Evolutionary conservation across 1,284 basidiomycete species (phyloP).

Genomic region (Cryptococcus floricola): DNA sequence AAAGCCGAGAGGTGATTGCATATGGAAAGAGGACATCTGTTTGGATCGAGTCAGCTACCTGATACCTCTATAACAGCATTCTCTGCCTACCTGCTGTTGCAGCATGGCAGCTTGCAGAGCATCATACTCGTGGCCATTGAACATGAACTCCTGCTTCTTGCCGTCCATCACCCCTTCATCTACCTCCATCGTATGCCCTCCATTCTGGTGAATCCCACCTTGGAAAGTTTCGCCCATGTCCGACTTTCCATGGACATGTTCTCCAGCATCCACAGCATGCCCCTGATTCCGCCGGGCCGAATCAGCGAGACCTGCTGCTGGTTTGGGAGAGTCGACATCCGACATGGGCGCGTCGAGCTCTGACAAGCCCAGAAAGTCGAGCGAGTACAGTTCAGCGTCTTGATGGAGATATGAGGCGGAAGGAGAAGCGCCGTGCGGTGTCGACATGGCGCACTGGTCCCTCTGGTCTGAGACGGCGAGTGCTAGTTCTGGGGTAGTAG

Average conservation of each 20-base stretch:
- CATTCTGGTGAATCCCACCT: background rate
- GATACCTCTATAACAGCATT: background rate
- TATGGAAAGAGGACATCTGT: constrained; percentile 48
- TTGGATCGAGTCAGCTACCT: background rate
- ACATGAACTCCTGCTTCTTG: background rate
- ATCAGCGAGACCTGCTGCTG: background rate
- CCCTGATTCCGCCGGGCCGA: background rate
- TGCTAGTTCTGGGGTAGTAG: background rate
- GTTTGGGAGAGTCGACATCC: constrained; percentile 1
- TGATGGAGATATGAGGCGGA: background rate
- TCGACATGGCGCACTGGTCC: background rate
- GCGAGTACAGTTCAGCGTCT: constrained; percentile 9
- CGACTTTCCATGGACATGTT: background rate
- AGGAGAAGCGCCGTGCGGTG: background rate
- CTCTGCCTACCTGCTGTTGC: constrained; percentile 15
- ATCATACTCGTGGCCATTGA: constrained; percentile 9
- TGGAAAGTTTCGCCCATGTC: background rate
- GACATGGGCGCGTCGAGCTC: constrained; percentile 10
- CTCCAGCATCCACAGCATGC: background rate
- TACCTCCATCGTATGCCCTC: constrained; percentile 9
- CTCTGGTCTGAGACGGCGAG: background rate
- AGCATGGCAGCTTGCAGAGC: constrained; percentile 13
- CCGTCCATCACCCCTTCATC: constrained; percentile 7
- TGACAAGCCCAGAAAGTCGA: constrained; percentile 12
- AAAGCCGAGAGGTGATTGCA: constrained; percentile 47